phyloP scores from a whole-genome alignment of 2,329 filamentous ascomycete genomes.

The Sporothrix pseudoabietina region DNA sequence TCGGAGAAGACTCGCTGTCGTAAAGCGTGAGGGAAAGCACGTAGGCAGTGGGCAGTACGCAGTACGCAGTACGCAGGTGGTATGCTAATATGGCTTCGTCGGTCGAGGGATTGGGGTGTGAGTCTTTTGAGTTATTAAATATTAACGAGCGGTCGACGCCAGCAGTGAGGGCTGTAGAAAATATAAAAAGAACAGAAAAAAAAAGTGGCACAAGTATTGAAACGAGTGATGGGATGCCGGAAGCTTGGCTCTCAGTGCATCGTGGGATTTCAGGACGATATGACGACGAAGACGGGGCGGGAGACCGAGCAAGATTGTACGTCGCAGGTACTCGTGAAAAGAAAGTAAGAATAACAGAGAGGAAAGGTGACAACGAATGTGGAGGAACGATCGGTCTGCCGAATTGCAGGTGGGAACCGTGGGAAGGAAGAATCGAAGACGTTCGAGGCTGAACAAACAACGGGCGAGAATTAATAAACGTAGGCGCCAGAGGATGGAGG shows the following conservation, averaged over 20 bases:
- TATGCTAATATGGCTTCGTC: not conserved
- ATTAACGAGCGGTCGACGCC: slow-evolving; percentile 12
- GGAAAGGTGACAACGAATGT: slow-evolving; percentile 20
- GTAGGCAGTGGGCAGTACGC: not conserved
- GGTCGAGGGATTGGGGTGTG: slow-evolving; percentile 1
- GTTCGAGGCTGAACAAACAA: slow-evolving; percentile 1
- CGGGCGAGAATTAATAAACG: slow-evolving; percentile 22
- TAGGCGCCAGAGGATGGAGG: not conserved
- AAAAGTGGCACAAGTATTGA: not conserved
- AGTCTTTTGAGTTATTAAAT: slow-evolving; percentile 13
- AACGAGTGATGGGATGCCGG: not conserved
- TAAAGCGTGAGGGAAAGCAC: slow-evolving; percentile 8
- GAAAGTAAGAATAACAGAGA: not conserved
- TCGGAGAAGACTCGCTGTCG: not conserved
- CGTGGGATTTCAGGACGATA: slow-evolving; percentile 11
- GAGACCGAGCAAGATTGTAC: not conserved
- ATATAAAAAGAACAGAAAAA: not conserved
- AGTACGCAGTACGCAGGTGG: too few relatives aligned
- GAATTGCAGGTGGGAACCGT: not conserved
- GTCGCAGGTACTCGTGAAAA: not conserved
- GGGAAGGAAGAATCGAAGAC: slow-evolving; percentile 14
- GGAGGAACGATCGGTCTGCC: slow-evolving; percentile 4
- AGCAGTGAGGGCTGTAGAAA: not conserved
- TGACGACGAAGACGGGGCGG: slow-evolving; percentile 7
- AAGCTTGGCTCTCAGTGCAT: slow-evolving; percentile 22